Evolutionary conservation across 768 basidiomycete species (phyloP), one percentile per base, ranked within the genome.

Genomic region (Baorangia bicolor): DNA sequence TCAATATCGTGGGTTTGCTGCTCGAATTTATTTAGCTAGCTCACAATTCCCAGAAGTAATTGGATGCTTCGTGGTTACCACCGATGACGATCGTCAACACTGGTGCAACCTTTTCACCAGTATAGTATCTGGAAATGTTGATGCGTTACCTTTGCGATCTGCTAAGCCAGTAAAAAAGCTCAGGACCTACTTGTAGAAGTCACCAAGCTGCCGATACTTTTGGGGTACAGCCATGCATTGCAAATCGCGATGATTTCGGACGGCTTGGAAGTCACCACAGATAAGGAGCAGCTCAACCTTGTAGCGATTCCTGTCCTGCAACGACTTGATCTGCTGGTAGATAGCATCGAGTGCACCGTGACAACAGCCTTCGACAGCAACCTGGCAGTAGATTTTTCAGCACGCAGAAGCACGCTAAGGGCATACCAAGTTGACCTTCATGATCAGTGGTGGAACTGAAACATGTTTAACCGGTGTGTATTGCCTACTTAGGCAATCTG

Each of bases 11-110:
- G 34, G 45, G 49, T 45, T 47, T 40, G 35, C 35, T n/a, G 49
- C 46, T 55, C 13, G 31, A 10, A 10, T 11, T 10, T n/a, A 11
- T 31, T 5, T 35, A 35, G 20, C 20, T 2, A 28, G 75, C 90
- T 72, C 65, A 93, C 92, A 97, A 73, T 70, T 99, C 97, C 88
- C 92, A 95, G 75, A 98, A 79, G 67, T 98, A 97, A 63, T 94
- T 97, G 21, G 92, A 94, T 2, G 93, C 93, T 73, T 98, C 97
- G 69, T 98, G 97, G 68, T 98, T 98, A 10, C 97, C 97, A 16
- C 97, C 97, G 65, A 98, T 97, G 46, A 98, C 85, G 13, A 99
- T 77, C 0, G 97, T 99, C 69, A 96, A 73, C 5, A 96, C 71
- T 0, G 95, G 94, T 2, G 96, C 94, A n/a, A 61, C 74, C 65